phyloP scores from a whole-genome alignment of 495 filamentous ascomycete species.

The Venustampulla echinocandica region DNA sequence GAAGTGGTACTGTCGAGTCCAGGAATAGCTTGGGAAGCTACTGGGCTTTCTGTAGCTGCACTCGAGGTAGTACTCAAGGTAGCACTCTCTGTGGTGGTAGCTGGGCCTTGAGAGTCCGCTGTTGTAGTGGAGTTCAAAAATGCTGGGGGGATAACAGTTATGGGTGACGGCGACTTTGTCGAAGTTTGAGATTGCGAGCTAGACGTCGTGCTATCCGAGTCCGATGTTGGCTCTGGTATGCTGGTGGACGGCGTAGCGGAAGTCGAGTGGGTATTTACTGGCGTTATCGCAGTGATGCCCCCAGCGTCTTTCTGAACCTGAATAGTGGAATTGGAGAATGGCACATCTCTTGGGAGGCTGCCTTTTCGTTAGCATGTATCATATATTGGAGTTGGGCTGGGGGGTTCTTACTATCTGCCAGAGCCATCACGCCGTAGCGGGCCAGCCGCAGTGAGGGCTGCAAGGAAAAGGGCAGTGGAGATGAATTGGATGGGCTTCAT shows the following conservation, averaged over 20 bases:
- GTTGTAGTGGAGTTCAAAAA: too few species aligned
- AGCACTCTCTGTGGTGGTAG: neutral
- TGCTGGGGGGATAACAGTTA: too few species aligned
- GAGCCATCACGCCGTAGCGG: conserved; percentile 11
- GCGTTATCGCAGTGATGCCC: too few species aligned
- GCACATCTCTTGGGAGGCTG: conserved; percentile 10
- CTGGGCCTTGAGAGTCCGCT: too few species aligned
- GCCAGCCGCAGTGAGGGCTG: conserved; percentile 16
- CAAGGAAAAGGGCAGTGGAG: conserved; percentile 4
- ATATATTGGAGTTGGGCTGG: neutral
- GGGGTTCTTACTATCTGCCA: conserved; percentile 11
- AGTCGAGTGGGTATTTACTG: too few species aligned
- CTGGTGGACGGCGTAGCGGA: too few species aligned
- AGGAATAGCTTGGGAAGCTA: too few species aligned
- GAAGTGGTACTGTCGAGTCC: too few species aligned
- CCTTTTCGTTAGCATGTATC: neutral
- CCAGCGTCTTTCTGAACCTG: too few species aligned
- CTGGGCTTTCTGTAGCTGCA: neutral
- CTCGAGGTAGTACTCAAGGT: neutral
- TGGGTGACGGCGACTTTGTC: too few species aligned
- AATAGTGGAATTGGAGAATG: conserved; percentile 10
- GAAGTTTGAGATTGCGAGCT: neutral
- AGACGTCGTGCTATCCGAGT: neutral
- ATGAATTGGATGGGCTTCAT: conserved; percentile 14
- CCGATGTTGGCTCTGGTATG: neutral